Evolutionary conservation across 2,329 filamentous ascomycete genomes (phyloP).

Genomic region (Fusarium sp.): DNA sequence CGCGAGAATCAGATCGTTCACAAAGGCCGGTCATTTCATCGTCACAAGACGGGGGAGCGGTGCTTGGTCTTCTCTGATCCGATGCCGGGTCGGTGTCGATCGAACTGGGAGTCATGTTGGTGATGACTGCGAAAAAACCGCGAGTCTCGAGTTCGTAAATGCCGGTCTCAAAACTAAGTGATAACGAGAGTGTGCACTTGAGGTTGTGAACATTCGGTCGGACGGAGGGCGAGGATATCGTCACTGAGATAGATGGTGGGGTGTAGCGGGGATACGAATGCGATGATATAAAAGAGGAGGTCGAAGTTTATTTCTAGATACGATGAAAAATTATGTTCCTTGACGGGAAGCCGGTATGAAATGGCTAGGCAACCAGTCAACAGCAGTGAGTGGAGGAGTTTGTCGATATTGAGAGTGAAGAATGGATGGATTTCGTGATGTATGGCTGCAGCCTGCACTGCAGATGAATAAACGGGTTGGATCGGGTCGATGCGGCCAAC

Average conservation of each 20-base stretch:
- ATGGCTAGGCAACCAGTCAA: not conserved
- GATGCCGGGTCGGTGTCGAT: conserved; percentile 4
- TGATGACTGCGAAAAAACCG: not conserved
- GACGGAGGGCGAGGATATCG: conserved; percentile 27
- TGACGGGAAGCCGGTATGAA: not conserved
- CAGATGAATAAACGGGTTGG: conserved; percentile 26
- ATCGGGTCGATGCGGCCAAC: conserved; percentile 39
- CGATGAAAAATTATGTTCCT: not conserved
- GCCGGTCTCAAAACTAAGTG: not conserved
- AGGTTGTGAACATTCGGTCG: conserved; percentile 32
- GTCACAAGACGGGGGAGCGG: conserved; percentile 39
- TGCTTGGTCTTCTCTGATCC: conserved; percentile 27
- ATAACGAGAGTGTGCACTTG: conserved; percentile 7
- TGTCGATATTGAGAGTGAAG: not conserved
- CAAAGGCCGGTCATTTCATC: conserved; percentile 20
- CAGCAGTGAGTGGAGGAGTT: not conserved
- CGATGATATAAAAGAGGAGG: not conserved
- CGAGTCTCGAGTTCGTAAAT: not conserved
- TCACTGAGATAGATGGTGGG: conserved; percentile 32
- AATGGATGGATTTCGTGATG: not conserved
- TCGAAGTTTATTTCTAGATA: not conserved
- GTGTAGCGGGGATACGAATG: conserved; percentile 20
- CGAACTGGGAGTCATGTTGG: conserved; percentile 4
- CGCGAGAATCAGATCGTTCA: conserved; percentile 18
- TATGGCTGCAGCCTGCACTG: not conserved